These are phyloP conservation scores for Heterobasidion occidentale DNA, from an alignment of 1,284 basidiomycete species.

Conservation along the genomic window DNA sequence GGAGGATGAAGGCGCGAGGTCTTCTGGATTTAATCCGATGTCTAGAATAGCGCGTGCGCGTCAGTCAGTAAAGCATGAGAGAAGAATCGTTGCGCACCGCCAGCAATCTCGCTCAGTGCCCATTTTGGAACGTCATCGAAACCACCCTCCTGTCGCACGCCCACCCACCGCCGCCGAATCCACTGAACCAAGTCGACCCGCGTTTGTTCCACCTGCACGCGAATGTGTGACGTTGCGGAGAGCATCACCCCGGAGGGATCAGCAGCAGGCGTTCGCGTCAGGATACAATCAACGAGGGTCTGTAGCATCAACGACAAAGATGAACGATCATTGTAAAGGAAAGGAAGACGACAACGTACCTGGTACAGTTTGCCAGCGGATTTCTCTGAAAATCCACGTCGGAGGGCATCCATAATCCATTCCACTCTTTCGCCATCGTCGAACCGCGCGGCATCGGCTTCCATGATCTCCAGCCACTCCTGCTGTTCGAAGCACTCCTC, in stretches of 20 bases:
- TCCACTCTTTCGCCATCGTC: slow-evolving; percentile 69
- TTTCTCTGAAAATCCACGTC: slow-evolving; percentile 48
- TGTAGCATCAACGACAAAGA: slow-evolving; percentile 20
- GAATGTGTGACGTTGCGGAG: slow-evolving; percentile 53
- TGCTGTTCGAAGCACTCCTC: slow-evolving; percentile 56
- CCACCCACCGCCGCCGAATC: slow-evolving; percentile 65
- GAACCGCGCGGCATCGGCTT: slow-evolving; percentile 61
- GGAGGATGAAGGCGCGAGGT: slow-evolving; percentile 40
- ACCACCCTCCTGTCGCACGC: slow-evolving; percentile 71
- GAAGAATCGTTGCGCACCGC: slow-evolving; percentile 47
- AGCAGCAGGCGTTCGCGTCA: slow-evolving; percentile 60
- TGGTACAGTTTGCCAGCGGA: slow-evolving; percentile 70
- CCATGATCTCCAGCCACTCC: slow-evolving; percentile 70
- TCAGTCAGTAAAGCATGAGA: background rate
- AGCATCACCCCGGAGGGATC: slow-evolving; percentile 55
- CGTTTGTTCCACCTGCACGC: slow-evolving; percentile 65
- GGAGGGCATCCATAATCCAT: slow-evolving; percentile 58
- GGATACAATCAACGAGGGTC: slow-evolving; percentile 68
- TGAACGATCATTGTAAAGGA: slow-evolving; percentile 2
- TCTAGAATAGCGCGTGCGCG: slow-evolving; percentile 34
- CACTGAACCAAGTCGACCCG: slow-evolving; percentile 62
- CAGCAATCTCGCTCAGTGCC: slow-evolving; percentile 82
- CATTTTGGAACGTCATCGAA: slow-evolving; percentile 77
- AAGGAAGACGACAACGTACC: slow-evolving; percentile 29
- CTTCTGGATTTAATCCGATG: slow-evolving; percentile 70